Conservation (phyloP, 768 basidiomycete species). For the Lactarius evosmus region DNA sequence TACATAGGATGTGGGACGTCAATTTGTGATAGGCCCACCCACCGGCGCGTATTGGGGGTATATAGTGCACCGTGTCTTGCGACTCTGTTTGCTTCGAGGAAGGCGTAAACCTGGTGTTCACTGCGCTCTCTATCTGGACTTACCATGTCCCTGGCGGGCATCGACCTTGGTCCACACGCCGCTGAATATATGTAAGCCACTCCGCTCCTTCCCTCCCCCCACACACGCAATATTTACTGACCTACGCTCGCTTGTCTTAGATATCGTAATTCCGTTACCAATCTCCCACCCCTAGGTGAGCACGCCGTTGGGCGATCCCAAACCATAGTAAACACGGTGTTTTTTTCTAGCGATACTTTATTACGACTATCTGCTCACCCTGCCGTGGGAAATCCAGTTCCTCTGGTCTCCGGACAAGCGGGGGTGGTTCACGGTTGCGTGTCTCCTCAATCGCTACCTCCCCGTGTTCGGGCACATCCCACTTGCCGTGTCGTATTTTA, state of each 20-base stretch:
- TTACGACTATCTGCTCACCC: constrained; percentile 35
- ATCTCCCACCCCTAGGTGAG: constrained; percentile 13
- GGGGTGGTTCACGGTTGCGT: constrained; percentile 41
- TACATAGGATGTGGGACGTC: not conserved
- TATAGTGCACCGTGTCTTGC: not conserved
- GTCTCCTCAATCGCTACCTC: constrained; percentile 50
- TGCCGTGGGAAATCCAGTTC: constrained; percentile 39
- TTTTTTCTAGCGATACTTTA: constrained; percentile 31
- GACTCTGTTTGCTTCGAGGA: not conserved
- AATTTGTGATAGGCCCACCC: not conserved
- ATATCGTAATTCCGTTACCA: constrained; percentile 7
- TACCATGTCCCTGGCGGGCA: constrained; percentile 15
- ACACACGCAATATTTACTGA: no score
- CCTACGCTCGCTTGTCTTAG: not conserved
- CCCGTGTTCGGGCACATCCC: constrained; percentile 39
- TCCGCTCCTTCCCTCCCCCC: not conserved
- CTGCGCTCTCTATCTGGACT: not conserved
- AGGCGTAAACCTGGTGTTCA: not conserved
- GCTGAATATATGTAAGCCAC: constrained; percentile 4
- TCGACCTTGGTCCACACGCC: not conserved
- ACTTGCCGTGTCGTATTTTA: constrained; percentile 29
- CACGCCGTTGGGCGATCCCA: no score
- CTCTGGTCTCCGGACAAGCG: constrained; percentile 44
- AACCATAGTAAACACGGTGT: not conserved
- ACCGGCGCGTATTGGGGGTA: not conserved